Evolutionary conservation across 352 stramenopile genomes (phyloP).

Genomic region (Phytophthora litchii): DNA sequence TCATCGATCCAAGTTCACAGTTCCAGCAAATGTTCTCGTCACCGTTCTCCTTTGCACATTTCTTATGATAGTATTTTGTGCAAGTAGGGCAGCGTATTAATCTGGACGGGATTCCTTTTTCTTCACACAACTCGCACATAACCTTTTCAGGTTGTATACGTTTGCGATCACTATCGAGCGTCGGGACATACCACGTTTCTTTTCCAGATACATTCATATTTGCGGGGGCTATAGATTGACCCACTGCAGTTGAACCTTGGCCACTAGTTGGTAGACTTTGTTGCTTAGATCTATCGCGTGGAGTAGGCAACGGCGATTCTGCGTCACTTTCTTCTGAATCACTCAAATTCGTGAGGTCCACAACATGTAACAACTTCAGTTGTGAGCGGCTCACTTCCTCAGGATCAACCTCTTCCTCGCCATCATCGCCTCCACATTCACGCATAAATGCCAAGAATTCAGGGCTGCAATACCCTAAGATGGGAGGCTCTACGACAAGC

Average conservation of each 20-base stretch:
- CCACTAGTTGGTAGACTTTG: not conserved
- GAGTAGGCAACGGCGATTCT: conserved; percentile 23
- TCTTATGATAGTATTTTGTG: conserved; percentile 74
- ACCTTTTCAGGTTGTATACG: conserved; percentile 45
- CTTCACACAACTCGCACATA: conserved; percentile 64
- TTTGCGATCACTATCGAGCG: conserved; percentile 30
- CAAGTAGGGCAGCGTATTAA: conserved; percentile 56
- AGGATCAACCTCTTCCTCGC: conserved; percentile 43
- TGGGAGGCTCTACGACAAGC: conserved; percentile 20
- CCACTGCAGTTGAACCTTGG: not conserved
- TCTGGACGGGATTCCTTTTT: conserved; percentile 39
- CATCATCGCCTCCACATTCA: conserved; percentile 49
- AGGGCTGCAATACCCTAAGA: conserved; percentile 42
- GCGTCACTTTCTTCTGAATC: conserved; percentile 52
- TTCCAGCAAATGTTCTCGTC: conserved; percentile 78
- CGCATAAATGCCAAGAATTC: conserved; percentile 58
- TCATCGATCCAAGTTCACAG: conserved; percentile 73
- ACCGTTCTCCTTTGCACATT: conserved; percentile 72
- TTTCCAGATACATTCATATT: conserved; percentile 9
- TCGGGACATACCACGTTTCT: conserved; percentile 23
- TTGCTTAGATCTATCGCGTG: conserved; percentile 2
- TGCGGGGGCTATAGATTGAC: not conserved
- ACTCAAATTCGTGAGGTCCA: conserved; percentile 67
- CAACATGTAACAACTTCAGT: conserved; percentile 53
- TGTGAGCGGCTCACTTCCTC: conserved; percentile 40